Conservation (phyloP, 768 basidiomycete species). For the Cubamyces lactineus region DNA sequence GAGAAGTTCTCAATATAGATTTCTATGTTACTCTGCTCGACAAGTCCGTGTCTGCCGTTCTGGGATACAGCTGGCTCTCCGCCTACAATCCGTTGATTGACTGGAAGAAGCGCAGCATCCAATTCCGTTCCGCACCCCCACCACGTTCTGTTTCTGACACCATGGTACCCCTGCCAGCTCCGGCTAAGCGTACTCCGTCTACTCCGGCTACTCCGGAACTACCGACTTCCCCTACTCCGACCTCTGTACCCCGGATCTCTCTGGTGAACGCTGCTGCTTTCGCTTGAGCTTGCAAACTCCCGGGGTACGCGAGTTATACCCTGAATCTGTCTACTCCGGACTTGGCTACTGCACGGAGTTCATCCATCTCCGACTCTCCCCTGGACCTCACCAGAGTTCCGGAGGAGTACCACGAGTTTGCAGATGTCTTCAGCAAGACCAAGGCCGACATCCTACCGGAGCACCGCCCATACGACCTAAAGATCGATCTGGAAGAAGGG, state of each 20-base stretch:
- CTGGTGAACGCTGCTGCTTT: background rate
- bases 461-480: background rate
- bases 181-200: too few species aligned
- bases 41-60: slow-evolving; percentile 6
- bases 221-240: background rate
- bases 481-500: background rate
- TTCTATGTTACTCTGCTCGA: too few species aligned
- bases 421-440: background rate
- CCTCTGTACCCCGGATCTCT: background rate
- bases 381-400: background rate
- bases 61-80: slow-evolving; percentile 11
- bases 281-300: background rate
- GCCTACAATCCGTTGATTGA: slow-evolving; percentile 8
- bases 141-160: background rate
- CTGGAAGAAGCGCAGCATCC: slow-evolving; percentile 9
- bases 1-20: too few species aligned
- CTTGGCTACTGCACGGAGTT: background rate
- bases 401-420: background rate
- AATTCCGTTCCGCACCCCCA: slow-evolving; percentile 1
- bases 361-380: background rate
- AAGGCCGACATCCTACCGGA: background rate
- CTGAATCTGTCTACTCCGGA: background rate
- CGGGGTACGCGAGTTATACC: background rate
- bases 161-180: too few species aligned
- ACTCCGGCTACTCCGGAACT: background rate